Conservation (phyloP, 1,284 basidiomycete species). For the Trichosporon inkin region DNA sequence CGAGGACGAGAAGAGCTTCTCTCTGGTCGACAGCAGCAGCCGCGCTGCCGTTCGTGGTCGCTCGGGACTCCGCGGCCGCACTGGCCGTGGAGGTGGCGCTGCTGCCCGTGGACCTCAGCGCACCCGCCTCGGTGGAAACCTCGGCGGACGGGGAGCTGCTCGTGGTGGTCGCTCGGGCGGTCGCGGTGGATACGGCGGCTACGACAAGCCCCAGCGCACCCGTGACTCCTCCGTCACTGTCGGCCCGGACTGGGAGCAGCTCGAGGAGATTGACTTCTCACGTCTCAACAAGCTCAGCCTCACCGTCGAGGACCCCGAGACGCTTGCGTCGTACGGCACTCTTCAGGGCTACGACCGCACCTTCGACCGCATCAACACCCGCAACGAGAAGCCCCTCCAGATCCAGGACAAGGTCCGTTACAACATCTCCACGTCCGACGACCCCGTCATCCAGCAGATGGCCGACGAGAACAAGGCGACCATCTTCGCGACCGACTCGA, state of each 20-base stretch:
- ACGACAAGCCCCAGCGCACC: constrained; percentile 89
- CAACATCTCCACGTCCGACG: constrained; percentile 95
- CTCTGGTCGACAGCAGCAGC: constrained; percentile 74
- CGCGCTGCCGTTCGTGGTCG: constrained; percentile 56
- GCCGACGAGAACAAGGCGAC: constrained; percentile 72
- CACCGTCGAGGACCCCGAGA: constrained; percentile 84
- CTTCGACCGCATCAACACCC: constrained; percentile 93
- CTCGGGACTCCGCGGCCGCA: constrained; percentile 19
- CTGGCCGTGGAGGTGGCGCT: constrained; percentile 5
- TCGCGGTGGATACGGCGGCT: constrained; percentile 78
- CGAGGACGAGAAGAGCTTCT: constrained; percentile 97
- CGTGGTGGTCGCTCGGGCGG: constrained; percentile 59
- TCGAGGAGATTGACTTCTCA: constrained; percentile 97
- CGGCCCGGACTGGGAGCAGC: constrained; percentile 83
- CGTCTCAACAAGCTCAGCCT: constrained; percentile 86
- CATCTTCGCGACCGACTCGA: constrained; percentile 92
- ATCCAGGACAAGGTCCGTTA: constrained; percentile 93
- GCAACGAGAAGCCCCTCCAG: constrained; percentile 84
- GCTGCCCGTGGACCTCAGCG: constrained; percentile 39
- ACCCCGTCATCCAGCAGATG: constrained; percentile 88
- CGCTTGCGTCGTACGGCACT: constrained; percentile 80
- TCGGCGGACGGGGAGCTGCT: constrained; percentile 38
- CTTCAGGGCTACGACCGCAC: constrained; percentile 90
- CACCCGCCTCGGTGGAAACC: constrained; percentile 24
- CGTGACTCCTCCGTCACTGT: constrained; percentile 94